Percentiles rank a stretch among this genome's conserved stretches.
Conservation (phyloP, 2,329 filamentous ascomycete genomes). For the Phyllosticta citribraziliensis region DNA sequence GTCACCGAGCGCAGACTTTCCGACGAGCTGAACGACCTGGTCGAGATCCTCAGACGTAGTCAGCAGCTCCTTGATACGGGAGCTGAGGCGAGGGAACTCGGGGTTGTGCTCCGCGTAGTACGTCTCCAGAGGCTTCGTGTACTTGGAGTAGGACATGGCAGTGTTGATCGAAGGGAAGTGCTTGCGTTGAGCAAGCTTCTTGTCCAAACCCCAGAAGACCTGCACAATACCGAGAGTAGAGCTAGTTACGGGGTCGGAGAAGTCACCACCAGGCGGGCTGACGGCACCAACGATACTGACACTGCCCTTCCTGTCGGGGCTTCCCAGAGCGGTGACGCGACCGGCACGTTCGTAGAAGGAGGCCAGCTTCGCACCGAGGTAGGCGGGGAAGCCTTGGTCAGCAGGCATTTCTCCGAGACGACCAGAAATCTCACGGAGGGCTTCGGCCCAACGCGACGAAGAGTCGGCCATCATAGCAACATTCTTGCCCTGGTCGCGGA, state of each 20-base stretch:
- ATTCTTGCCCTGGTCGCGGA: slow-evolving; percentile 91
- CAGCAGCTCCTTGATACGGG: slow-evolving; percentile 87
- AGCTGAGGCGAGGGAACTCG: slow-evolving; percentile 85
- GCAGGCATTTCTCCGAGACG: slow-evolving; percentile 99
- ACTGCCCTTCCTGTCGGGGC: slow-evolving; percentile 78
- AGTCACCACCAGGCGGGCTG: slow-evolving; percentile 95
- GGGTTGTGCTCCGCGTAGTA: slow-evolving; percentile 91
- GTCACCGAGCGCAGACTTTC: slow-evolving; percentile 92
- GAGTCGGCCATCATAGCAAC: slow-evolving; percentile 99
- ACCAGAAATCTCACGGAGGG: slow-evolving; percentile 95
- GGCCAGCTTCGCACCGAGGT: slow-evolving; percentile 90
- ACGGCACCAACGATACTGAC: slow-evolving; percentile 97
- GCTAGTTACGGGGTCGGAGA: slow-evolving; percentile 93
- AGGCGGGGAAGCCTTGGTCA: slow-evolving; percentile 98
- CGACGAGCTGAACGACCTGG: slow-evolving; percentile 96
- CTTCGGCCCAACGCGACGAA: slow-evolving; percentile 95
- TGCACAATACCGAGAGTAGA: slow-evolving; percentile 95
- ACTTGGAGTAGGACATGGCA: slow-evolving; percentile 89
- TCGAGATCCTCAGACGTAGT: slow-evolving; percentile 95
- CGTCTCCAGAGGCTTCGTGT: slow-evolving; percentile 77
- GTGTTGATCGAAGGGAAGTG: slow-evolving; percentile 99
- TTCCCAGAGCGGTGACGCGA: slow-evolving; percentile 74
- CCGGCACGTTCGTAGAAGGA: slow-evolving; percentile 99
- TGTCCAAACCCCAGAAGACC: slow-evolving; percentile 99
- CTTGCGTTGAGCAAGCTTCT: slow-evolving; percentile 98